These are phyloP conservation scores for Uronychia setigera DNA, from an alignment of 73 alveolate species.

Conservation along the genomic window DNA sequence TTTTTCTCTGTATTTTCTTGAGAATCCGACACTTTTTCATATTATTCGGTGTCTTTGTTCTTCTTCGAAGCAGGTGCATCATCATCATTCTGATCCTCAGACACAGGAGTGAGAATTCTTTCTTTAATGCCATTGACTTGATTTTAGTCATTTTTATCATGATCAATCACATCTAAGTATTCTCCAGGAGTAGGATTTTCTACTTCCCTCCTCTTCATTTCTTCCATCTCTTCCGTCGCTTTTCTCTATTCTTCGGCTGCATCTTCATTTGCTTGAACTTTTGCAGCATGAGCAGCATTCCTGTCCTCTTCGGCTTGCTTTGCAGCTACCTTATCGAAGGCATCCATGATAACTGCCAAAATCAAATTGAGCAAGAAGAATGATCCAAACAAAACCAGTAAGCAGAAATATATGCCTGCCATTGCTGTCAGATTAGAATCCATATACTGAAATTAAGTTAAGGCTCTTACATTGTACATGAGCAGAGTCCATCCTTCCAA, in stretches of 20 bases:
- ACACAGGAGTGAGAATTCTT: background rate
- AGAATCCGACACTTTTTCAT: background rate
- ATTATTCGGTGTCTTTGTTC: too few species aligned
- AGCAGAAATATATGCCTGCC: conserved; percentile 15
- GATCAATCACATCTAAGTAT: background rate
- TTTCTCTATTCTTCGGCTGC: background rate
- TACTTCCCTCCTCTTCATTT: too few species aligned
- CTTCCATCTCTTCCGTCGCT: background rate
- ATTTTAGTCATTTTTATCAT: background rate
- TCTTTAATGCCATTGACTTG: background rate
- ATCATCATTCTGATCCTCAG: background rate
- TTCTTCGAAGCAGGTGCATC: background rate
- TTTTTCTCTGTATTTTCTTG: background rate
- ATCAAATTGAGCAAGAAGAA: conserved; percentile 31
- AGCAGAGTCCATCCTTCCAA: conserved; percentile 64
- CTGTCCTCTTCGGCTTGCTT: conserved; percentile 5
- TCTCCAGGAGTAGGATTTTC: too few species aligned
- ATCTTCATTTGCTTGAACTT: background rate
- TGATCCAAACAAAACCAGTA: conserved; percentile 21
- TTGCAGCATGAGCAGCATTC: background rate
- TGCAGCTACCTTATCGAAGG: background rate
- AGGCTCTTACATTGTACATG: conserved; percentile 40
- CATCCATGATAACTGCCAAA: conserved; percentile 32
- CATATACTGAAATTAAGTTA: background rate
- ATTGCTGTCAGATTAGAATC: background rate